phyloP scores from a whole-genome alignment of 2,329 filamentous ascomycete genomes.

The Dryadomyces quercus-mongolicae region DNA sequence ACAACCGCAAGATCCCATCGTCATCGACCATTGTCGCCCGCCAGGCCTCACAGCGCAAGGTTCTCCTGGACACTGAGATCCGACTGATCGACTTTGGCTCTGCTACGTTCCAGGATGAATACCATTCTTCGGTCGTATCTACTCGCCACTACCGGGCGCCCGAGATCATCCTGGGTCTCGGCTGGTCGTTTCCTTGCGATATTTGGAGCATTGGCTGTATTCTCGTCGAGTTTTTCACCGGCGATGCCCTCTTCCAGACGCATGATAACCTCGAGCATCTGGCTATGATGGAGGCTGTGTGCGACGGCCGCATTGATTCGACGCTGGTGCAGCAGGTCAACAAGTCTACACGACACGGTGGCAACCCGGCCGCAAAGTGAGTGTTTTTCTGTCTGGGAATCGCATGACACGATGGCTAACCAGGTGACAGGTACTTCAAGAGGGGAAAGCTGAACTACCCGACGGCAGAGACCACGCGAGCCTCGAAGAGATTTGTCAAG shows the following conservation, averaged over 20 bases:
- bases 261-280: slow-evolving; percentile 62
- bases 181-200: slow-evolving; percentile 61
- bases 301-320: slow-evolving; percentile 44
- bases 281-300: slow-evolving; percentile 65
- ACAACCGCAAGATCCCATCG: slow-evolving; percentile 57
- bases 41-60: slow-evolving; percentile 50
- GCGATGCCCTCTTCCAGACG: slow-evolving; percentile 59
- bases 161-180: slow-evolving; percentile 58
- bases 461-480: slow-evolving; percentile 47
- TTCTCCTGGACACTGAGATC: slow-evolving; percentile 57
- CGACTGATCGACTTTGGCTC: slow-evolving; percentile 61
- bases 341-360: slow-evolving; percentile 43
- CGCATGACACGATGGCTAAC: neutral
- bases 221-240: slow-evolving; percentile 59
- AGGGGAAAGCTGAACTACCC: slow-evolving; percentile 54
- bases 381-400: slow-evolving; percentile 3
- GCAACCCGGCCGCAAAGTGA: slow-evolving; percentile 54
- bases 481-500: slow-evolving; percentile 54
- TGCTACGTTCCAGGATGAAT: slow-evolving; percentile 61
- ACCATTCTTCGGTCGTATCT: slow-evolving; percentile 59
- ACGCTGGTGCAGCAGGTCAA: slow-evolving; percentile 46
- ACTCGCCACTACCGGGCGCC: slow-evolving; percentile 59
- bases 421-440: slow-evolving; percentile 49
- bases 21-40: slow-evolving; percentile 48
- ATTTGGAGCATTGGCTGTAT: slow-evolving; percentile 68